Percentiles rank a stretch among this genome's conserved stretches.
Evolutionary conservation across 306 rosid species (phyloP).

Genomic region (Chamaecrista fasciculata): DNA sequence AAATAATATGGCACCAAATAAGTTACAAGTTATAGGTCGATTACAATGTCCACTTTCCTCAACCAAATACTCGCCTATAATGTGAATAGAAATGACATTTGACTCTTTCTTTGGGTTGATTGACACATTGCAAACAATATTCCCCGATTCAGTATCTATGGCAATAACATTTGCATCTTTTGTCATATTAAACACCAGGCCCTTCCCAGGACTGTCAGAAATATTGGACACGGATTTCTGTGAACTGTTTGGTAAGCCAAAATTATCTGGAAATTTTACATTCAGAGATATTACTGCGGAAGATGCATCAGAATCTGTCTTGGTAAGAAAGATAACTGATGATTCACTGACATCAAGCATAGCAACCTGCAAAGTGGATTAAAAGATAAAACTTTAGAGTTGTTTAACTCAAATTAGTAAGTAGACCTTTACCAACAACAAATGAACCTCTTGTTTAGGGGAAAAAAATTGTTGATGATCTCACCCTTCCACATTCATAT

Average conservation of each 20-base stretch:
- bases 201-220: conserved; percentile 42
- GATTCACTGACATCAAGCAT: conserved; percentile 58
- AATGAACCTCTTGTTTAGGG: conserved; percentile 4
- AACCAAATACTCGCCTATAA: conserved; percentile 57
- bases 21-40: conserved; percentile 10
- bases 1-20: conserved; percentile 30
- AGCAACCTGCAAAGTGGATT: conserved; percentile 68
- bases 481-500: conserved; percentile 78
- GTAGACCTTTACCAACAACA: conserved; percentile 13
- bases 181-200: conserved; percentile 49
- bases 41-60: conserved; percentile 25
- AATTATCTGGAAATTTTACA: conserved; percentile 49
- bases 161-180: conserved; percentile 50
- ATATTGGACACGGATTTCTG: conserved; percentile 43
- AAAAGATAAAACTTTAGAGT: conserved; percentile 24
- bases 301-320: conserved; percentile 46
- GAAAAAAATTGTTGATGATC: conserved; percentile 27
- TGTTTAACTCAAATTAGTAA: conserved; percentile 27
- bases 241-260: conserved; percentile 35
- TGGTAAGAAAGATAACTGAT: conserved; percentile 64
- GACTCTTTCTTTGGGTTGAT: conserved; percentile 42
- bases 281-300: conserved; percentile 56
- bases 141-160: conserved; percentile 53
- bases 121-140: conserved; percentile 46
- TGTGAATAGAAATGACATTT: conserved; percentile 61